Evolutionary conservation across 1,284 basidiomycete species (phyloP).

Genomic region (Salmacisia buchloeana): DNA sequence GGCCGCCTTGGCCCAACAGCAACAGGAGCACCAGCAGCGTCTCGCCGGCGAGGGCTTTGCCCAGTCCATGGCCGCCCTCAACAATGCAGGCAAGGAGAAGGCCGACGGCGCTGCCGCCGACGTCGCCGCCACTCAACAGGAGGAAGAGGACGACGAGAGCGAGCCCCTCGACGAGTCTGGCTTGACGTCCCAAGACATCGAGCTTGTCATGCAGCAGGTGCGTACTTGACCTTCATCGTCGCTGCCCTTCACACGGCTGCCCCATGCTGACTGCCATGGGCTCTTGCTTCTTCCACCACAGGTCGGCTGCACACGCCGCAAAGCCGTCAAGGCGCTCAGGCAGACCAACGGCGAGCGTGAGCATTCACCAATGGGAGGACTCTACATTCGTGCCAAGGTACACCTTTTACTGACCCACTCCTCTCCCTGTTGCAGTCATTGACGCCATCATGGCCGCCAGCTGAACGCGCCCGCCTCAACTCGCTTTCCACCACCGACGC

Average conservation of each 20-base stretch:
- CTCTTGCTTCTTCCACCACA: constrained; percentile 1
- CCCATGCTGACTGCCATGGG: background rate
- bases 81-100: constrained; percentile 56
- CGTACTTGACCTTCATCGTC: background rate
- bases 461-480: background rate
- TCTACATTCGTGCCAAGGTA: background rate
- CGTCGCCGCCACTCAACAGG: constrained; percentile 32
- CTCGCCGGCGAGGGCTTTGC: constrained; percentile 55
- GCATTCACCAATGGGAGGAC: too few species aligned
- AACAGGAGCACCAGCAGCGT: constrained; percentile 67
- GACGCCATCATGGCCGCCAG: constrained; percentile 48
- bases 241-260: background rate
- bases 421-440: constrained; percentile 19
- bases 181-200: constrained; percentile 82
- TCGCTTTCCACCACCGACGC: too few species aligned
- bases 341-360: constrained; percentile 45
- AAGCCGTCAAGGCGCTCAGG: constrained; percentile 50
- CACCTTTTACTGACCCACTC: background rate
- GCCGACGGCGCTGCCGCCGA: constrained; percentile 18
- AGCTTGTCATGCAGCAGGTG: constrained; percentile 80
- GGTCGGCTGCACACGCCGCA: constrained; percentile 47
- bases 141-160: constrained; percentile 50
- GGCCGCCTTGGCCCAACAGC: constrained; percentile 69
- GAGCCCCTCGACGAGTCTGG: constrained; percentile 52
- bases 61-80: constrained; percentile 52